phyloP scores from a whole-genome alignment of 768 basidiomycete species.

The Rhodotorula babjevae region DNA sequence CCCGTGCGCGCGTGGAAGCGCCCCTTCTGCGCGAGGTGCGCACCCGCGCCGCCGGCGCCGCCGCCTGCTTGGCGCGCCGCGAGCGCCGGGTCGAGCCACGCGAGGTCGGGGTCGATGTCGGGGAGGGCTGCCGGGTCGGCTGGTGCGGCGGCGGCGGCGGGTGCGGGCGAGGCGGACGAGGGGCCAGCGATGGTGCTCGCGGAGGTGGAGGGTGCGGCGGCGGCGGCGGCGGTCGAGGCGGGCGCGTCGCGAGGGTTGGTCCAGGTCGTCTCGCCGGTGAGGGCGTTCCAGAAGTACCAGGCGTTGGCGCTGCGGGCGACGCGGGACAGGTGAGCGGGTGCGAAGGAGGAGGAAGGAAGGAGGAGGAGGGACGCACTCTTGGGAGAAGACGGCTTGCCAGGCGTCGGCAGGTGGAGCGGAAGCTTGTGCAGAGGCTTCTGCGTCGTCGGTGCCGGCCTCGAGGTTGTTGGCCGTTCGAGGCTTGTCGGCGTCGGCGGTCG shows the following conservation, averaged over 20 bases:
- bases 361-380: conserved; percentile 14
- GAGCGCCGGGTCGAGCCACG: conserved; percentile 27
- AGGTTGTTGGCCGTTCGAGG: no score
- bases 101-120: conserved; percentile 36
- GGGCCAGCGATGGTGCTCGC: neutral
- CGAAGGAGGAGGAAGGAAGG: neutral
- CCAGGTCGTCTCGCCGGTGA: conserved; percentile 27
- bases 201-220: neutral
- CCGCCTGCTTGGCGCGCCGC: neutral
- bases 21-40: conserved; percentile 12
- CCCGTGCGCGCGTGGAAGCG: conserved; percentile 35
- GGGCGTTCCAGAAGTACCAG: conserved; percentile 35
- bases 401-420: neutral
- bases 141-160: neutral
- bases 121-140: neutral
- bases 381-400: conserved; percentile 33
- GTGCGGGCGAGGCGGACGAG: neutral
- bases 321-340: neutral
- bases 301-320: conserved; percentile 22
- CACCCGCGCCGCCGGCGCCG: no score
- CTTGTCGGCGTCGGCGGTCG: neutral
- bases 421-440: neutral
- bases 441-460: neutral
- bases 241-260: conserved; percentile 15
- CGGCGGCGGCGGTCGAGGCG: neutral